Evolutionary conservation across 305 asterid genomes (phyloP), one percentile per base, ranked within the genome.

Genomic region (Stenogyne calaminthoides): DNA sequence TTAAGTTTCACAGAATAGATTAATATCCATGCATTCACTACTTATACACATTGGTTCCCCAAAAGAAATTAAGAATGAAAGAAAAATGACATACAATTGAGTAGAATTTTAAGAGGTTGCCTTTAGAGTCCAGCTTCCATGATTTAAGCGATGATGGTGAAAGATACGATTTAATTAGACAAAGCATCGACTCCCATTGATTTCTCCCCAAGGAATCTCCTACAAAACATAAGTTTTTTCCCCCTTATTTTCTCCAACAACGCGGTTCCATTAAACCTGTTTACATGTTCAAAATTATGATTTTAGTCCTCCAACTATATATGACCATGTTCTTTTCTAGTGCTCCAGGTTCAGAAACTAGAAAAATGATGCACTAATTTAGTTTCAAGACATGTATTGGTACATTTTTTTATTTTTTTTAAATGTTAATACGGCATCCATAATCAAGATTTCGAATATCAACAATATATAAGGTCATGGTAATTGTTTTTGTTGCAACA

Each of bases 131-230:
- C 32, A 66, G 16, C 25, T 2, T 18, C 51, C 71, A 16, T 9
- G 79, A n/a, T 42, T 73, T 76, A 0, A 16, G 12, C 1, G 79
- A 42, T 0, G 79, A 62, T 63, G 37, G 70, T 60, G 71, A 36
- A 57, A 84, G 74, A 27, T 64, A 81, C 4, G 86, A 65, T 39
- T 78, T 82, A 11, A 82, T 64, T 3, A 84, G 49, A 59, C 88
- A 84, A 34, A 84, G 78, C 88, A 84, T 72, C 6, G 89, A 84
- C 0, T n/a, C 65, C 83, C 84, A 82, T 73, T 84, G 89, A 56
- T 80, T 80, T 67, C 79, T 77, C 25, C 42, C 78, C 66, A 84
- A 16, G 0, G 89, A 82, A 76, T 84, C 89, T 5, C 89, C 89
- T 2, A 84, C 83, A 37, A 37, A 69, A 82, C 0, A 82, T 61